Conservation (phyloP, 257 asterid species). For the Nicotiana paniculata region DNA sequence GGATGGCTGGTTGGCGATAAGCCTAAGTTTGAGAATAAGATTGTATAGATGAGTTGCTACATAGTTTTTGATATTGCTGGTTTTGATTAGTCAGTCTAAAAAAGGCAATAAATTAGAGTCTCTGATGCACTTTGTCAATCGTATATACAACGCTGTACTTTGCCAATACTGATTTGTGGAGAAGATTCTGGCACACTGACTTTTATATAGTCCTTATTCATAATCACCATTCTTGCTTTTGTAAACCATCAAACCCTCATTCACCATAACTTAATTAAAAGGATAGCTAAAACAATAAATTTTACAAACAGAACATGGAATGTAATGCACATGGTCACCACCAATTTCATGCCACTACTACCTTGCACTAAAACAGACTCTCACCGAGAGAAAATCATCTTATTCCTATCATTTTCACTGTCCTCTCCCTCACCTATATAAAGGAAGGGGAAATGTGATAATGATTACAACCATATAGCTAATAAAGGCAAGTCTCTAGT, state of each 20-base stretch:
- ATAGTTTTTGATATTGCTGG: too few species aligned
- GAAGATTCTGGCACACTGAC: too few species aligned
- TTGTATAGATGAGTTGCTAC: too few species aligned
- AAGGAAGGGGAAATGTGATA: conserved; percentile 9
- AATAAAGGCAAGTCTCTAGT: conserved; percentile 6
- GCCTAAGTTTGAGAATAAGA: too few species aligned
- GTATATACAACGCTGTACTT: too few species aligned
- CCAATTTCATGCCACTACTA: not conserved
- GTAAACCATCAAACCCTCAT: conserved; percentile 16
- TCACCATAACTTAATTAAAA: conserved; percentile 2
- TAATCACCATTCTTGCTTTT: conserved; percentile 6
- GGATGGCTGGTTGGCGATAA: too few species aligned
- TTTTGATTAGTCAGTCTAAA: too few species aligned
- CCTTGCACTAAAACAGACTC: not conserved
- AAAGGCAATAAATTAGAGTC: too few species aligned
- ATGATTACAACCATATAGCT: not conserved
- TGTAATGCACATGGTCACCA: conserved; percentile 8
- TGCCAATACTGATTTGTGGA: too few species aligned
- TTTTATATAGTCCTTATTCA: not conserved
- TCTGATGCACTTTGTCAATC: too few species aligned
- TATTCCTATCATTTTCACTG: conserved; percentile 10
- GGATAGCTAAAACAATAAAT: not conserved
- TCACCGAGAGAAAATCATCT: conserved; percentile 11
- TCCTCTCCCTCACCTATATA: not conserved
- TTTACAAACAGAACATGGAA: conserved; percentile 14